Conservation (phyloP, 768 basidiomycete genomes). For the Cystobasidiopsis lactophilus region DNA sequence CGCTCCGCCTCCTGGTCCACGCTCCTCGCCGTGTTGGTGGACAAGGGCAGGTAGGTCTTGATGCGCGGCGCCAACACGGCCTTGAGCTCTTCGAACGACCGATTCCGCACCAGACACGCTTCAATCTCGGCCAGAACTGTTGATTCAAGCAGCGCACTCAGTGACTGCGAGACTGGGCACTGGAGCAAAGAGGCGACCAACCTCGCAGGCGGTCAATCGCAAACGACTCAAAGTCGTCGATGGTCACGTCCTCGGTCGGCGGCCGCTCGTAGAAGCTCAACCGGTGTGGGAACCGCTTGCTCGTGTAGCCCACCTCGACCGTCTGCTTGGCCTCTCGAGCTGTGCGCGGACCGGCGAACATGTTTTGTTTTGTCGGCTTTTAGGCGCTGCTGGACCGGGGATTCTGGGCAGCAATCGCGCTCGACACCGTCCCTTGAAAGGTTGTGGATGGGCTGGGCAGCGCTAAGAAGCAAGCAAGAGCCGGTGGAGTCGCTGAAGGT, state of each 20-base stretch:
- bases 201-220: constrained; percentile 63
- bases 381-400: no score
- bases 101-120: constrained; percentile 60
- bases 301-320: background rate
- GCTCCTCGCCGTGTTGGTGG: constrained; percentile 32
- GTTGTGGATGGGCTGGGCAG: no score
- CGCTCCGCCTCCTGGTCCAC: constrained; percentile 41
- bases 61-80: constrained; percentile 40
- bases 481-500: no score
- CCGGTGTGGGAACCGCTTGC: constrained; percentile 36
- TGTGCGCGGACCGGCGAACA: no score
- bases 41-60: constrained; percentile 53
- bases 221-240: constrained; percentile 84
- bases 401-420: no score
- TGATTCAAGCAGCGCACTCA: constrained; percentile 10
- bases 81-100: constrained; percentile 56
- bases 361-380: background rate
- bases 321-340: background rate
- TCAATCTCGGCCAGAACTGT: constrained; percentile 69
- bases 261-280: constrained; percentile 51
- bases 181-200: constrained; percentile 20
- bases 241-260: constrained; percentile 64
- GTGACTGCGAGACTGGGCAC: constrained; percentile 19
- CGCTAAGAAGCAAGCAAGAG: no score
- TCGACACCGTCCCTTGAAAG: no score